Base-by-base conservation (phyloP, 1,284 basidiomycete genomes). In the Moniliophthora roreri region DNA sequence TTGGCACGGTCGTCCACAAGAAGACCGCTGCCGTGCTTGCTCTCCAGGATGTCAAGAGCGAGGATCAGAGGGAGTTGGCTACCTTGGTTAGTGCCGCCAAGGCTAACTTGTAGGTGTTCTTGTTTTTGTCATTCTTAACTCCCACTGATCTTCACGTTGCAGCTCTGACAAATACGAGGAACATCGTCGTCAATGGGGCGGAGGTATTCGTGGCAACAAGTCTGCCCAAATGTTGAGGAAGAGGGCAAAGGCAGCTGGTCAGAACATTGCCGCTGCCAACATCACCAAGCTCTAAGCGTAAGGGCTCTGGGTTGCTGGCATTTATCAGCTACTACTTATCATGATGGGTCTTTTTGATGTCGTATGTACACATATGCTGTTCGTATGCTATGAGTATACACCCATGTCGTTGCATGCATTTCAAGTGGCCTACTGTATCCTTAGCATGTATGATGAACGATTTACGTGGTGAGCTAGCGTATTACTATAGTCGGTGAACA, bases 101-200 rank as follows among this genome's bases (percentile, higher is more conserved):
- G 83, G 92, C 94, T 63, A 99, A 99, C 86, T 97, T 95, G 89
- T 91, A 66, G 44, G 87, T 76, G 18, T 38, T 42, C 16, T 36
- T 35, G 48, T 36, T 7, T 37, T 15, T 47, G 23, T 40, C 46
- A 50, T 36, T 3, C 15, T 3, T 28, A 13, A 34, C 4, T 38
- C 39, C 28, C 49, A 4, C 50, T 63, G 2, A 61, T 35, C n/a
- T 40, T 28, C 20, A 45, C 36, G 24, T 3, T 51, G 0, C 63
- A 93, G 88, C 85, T 82, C 92, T 63, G 96, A 98, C 79, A 98
- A 98, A 80, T 91, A 93, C 74, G 94, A 97, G 64, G 93, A 95
- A 66, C 80, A 87, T 58, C 87, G 92, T 63, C 85, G 91, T 66
- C 87, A 89, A 67, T 98, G 96, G 96, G 95, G 95, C 75, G 95